Evolutionary conservation across 768 basidiomycete genomes (phyloP), one percentile per base, ranked within the genome.

Genomic region (Hypholoma fasciculare): DNA sequence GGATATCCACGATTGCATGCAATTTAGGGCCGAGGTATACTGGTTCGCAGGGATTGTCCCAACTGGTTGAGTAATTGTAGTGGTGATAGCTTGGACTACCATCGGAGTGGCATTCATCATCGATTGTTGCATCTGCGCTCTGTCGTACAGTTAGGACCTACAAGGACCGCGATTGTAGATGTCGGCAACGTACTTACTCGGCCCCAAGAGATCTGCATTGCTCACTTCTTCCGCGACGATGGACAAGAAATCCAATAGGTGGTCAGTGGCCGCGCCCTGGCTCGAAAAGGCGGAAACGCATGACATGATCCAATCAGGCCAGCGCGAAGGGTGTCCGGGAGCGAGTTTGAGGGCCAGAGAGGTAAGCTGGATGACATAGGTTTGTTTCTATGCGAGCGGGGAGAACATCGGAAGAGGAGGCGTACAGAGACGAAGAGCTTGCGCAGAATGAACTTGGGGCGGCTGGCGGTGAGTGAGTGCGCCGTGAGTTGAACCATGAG

Each of bases 341-440:
- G 81, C 81, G 50, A 92, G 78, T 71, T 90, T 85, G 56, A 94
- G 72, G 39, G 92, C 91, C 56, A 92, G 72, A 14, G 88, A 83
- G 3, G 84, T 83, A 58, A 88, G 76, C 86, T 88, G 65, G n/a
- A 52, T 37, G 46, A 12, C 43, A 57, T 13, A 50, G 36, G 52
- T 55, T 34, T 54, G 42, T 30, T 34, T 30, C 42, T 49, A 49
- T 36, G 49, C 26, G 13, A 11, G 36, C 48, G 57, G 40, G 60
- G 56, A 51, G 40, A 34, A 51, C 16, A 58, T 55, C 37, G 56
- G 48, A 39, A 55, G 52, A 62, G 50, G 34, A 48, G 19, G 65
- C 89, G 69, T 75, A 96, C 92, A 50, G 92, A 86, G 20, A 94
- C 92, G 69, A 90, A 97, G 16, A 96, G 75, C 68, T 96, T 97